Evolutionary conservation across 2,329 filamentous ascomycete genomes (phyloP), one percentile per base, ranked within the genome.

Genomic region (Cladosporium sp.): DNA sequence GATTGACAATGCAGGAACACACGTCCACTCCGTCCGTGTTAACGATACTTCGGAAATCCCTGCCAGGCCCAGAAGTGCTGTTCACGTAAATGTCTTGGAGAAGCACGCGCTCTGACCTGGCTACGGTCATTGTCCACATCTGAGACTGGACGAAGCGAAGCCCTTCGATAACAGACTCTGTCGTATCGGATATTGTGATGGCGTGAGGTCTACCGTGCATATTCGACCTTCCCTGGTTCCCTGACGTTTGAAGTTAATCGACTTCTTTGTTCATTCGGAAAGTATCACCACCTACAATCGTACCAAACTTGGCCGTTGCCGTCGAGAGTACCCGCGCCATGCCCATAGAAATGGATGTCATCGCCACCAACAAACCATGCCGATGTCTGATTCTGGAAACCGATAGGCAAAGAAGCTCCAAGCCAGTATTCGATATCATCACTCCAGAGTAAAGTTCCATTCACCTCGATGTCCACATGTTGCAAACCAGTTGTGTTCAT

Each of bases 251-350:
- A 47, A n/a, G 10, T 59, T 14, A 59, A 18, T 28, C 12, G 6
- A 30, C 21, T 14, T 28, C 24, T 18, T 12, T 15, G 10, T 47
- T 15, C 4, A n/a, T 21, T 15, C 7, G 12, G 24, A 32, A 18
- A 12, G 79, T 79, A 36, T n/a, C 36, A 36, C 4, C n/a, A 64
- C 61, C 14, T 57, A 64, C 61, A 64, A 41, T 85, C 79, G 71
- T 88, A 88, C 86, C 86, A 88, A 3, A 81, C 79, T 70, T 87
- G 83, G 2, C 86, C 86, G 71, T 88, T 88, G 10, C 86, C 86
- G 71, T 88, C 80, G 18, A 88, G 75, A 1, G 83, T 86, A 4
- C 86, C 86, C 21, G 75, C 74, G 15, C 83, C 83, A 69, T 82
- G 76, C 10, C 85, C 85, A 44, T 83, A 77, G 67, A 84, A 80